Percentiles rank a stretch among this genome's conserved stretches.
Conservation (phyloP, 352 stramenopile genomes). For the Phytophthora tubulina region DNA sequence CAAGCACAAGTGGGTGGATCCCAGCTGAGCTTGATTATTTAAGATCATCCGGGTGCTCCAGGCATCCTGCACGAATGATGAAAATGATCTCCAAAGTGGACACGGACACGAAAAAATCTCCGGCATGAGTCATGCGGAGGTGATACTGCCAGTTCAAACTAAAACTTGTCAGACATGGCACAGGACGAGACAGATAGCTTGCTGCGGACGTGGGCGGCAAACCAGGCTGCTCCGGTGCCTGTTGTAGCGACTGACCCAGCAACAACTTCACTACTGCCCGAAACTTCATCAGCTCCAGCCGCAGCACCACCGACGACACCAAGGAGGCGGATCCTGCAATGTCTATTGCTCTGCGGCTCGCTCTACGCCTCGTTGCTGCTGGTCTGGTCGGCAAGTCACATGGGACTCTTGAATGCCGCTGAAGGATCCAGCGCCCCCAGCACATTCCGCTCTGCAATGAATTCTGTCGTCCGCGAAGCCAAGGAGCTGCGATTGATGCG, state of each 20-base stretch:
- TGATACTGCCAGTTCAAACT: slow-evolving; percentile 7
- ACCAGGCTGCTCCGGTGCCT: slow-evolving; percentile 1
- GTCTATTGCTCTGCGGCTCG: slow-evolving; percentile 16
- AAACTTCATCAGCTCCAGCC: background rate
- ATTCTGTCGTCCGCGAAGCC: slow-evolving; percentile 7
- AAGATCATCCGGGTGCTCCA: slow-evolving; percentile 1
- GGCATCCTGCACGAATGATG: slow-evolving; percentile 12
- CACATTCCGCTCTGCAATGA: slow-evolving; percentile 25
- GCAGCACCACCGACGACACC: background rate
- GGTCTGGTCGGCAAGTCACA: slow-evolving; percentile 19
- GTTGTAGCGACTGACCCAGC: slow-evolving; percentile 6
- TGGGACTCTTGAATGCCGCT: slow-evolving; percentile 8
- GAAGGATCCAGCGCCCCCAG: background rate
- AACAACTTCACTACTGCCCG: slow-evolving; percentile 3
- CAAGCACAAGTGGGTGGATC: slow-evolving; percentile 17
- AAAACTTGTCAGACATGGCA: slow-evolving; percentile 24
- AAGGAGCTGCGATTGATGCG: slow-evolving; percentile 27
- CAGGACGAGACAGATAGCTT: slow-evolving; percentile 23
- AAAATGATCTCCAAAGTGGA: slow-evolving; percentile 22
- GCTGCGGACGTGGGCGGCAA: slow-evolving; percentile 10
- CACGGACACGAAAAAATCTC: slow-evolving; percentile 12
- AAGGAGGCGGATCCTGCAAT: slow-evolving; percentile 16
- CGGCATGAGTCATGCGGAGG: background rate
- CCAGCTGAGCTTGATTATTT: slow-evolving; percentile 2
- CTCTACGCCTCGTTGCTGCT: slow-evolving; percentile 29